These are phyloP conservation scores for Papiliotrema nemorosa DNA, from an alignment of 1,284 basidiomycete genomes.

Conservation along the genomic window DNA sequence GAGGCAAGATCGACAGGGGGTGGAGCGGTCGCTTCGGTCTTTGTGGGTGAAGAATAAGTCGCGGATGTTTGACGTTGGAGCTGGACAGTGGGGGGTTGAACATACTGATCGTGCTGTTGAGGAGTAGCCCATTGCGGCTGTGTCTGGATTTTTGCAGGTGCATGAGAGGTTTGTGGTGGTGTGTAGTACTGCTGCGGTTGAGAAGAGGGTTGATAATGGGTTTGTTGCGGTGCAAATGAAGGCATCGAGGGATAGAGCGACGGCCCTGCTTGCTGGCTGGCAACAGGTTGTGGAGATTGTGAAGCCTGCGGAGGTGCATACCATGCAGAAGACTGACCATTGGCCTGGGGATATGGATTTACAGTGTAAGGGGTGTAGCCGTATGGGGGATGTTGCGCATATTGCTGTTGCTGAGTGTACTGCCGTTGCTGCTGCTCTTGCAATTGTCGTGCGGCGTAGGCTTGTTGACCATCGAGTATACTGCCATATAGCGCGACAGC, in stretches of 20 bases:
- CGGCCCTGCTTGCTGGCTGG: constrained; percentile 7
- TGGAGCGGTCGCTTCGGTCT: constrained; percentile 17
- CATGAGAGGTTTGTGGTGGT: constrained; percentile 10
- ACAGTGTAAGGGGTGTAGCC: constrained; percentile 5
- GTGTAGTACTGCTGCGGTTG: constrained; percentile 29
- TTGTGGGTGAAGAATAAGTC: constrained; percentile 18
- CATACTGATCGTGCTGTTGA: constrained; percentile 12
- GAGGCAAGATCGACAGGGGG: constrained; percentile 26
- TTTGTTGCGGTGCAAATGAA: constrained; percentile 6
- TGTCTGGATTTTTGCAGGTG: constrained; percentile 13
- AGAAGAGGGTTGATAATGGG: constrained; percentile 17
- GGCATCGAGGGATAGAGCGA: constrained; percentile 31
- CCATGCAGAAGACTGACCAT: constrained; percentile 8
- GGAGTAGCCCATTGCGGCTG: not conserved
- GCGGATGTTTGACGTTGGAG: constrained; percentile 17
- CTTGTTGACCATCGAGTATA: constrained; percentile 72
- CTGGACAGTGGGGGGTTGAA: too few relatives aligned
- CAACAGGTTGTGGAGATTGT: not conserved
- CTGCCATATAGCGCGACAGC: constrained; percentile 87
- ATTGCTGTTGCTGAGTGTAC: constrained; percentile 11
- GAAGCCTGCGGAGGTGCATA: constrained; percentile 8
- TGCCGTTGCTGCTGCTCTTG: constrained; percentile 42
- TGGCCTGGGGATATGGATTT: constrained; percentile 1
- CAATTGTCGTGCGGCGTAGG: constrained; percentile 40
- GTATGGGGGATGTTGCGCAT: constrained; percentile 12